Evolutionary conservation across 768 basidiomycete genomes (phyloP), one percentile per base, ranked within the genome.

Genomic region (Boletus huronensis): DNA sequence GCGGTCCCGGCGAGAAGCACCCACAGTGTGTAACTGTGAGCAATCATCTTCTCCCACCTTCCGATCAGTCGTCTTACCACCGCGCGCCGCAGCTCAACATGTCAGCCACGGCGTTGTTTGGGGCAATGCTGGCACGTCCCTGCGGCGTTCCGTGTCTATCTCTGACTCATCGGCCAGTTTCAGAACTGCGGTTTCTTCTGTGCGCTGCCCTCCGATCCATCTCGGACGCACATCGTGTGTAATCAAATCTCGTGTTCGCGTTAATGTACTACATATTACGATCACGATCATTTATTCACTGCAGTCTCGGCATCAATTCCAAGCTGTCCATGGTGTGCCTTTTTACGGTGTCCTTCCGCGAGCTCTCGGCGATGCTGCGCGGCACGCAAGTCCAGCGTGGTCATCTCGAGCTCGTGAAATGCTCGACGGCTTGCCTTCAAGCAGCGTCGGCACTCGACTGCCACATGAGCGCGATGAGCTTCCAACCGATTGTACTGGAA

Each of bases 151-250:
- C 35, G 26, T 46, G 11, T 34, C 55, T 45, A 2, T 50, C 29
- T 35, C 36, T 50, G 54, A 50, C 57, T 54, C 53, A 54, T 47
- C 52, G 14, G 26, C 48, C 53, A 2, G 32, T 58, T 57, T 55
- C 63, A 89, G 86, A 76, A 78, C 13, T 74, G 79, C 48, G 85
- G 83, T 14, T 87, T 88, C 69, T 89, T 81, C 68, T 88, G 85
- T 65, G 78, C 82, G 2, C 67, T 86, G 43, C 84, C 86, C 14
- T 82, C 82, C 64, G 82, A 90, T 64, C 87, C 85, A 7, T 66
- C 72, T 50, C 78, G 75, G 67, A 85, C 84, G 23, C 73, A 89
- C 58, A 85, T 88, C 73, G 80, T 85, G 60, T 89, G 86, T 70
- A 84, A 72, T 62, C 85, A 78, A n/a, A 70, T 88, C 58, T 81